These are phyloP conservation scores for Aurantiochytrium sp. DNA, from an alignment of 108 stramenopile genomes.

Conservation along the genomic window DNA sequence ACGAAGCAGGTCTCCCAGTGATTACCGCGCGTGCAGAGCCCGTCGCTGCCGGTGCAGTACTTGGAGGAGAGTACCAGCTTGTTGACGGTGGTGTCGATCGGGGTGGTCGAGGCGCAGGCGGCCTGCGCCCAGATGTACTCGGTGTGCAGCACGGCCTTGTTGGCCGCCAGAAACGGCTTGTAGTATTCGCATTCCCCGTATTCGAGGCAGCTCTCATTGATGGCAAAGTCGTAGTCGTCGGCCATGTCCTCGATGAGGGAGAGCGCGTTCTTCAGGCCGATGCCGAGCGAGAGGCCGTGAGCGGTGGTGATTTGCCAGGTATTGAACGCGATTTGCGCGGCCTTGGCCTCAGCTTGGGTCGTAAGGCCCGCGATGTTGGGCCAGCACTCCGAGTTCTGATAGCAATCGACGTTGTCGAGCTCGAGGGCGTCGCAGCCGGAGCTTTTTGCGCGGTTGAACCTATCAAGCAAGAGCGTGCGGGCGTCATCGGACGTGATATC, in stretches of 20 bases:
- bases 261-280: conserved; percentile 33
- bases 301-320: conserved; percentile 29
- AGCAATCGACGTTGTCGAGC: conserved; percentile 19
- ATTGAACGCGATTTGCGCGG: conserved; percentile 35
- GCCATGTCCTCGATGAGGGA: not conserved
- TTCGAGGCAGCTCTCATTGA: conserved; percentile 37
- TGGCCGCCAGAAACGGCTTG: not conserved
- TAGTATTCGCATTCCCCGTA: conserved; percentile 13
- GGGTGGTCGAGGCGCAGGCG: not conserved
- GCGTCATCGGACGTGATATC: not conserved
- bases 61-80: not conserved
- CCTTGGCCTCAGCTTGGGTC: not conserved
- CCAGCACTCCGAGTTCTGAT: not conserved
- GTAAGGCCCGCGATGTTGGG: not conserved
- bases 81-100: not conserved
- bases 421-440: not conserved
- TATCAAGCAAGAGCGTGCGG: not conserved
- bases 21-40: not conserved
- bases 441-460: not conserved
- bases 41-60: not conserved
- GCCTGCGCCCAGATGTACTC: not conserved
- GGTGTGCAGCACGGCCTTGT: conserved; percentile 20
- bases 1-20: not conserved
- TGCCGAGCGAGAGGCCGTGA: not conserved
- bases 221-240: conserved; percentile 36